Conservation (phyloP, 2,329 filamentous ascomycete species). For the Lasiodiplodia sp. region DNA sequence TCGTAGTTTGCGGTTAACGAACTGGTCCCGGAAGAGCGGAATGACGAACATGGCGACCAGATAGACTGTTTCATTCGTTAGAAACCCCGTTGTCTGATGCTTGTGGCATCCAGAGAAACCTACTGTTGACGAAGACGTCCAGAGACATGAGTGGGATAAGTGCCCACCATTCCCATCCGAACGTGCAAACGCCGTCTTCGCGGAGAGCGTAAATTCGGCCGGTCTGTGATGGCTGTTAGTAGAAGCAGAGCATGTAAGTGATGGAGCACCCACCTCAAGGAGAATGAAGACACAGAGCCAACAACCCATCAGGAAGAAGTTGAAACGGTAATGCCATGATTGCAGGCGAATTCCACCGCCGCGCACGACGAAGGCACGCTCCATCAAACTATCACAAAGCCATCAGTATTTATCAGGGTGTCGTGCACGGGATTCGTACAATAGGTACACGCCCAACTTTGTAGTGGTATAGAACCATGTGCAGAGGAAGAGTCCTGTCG, state of each 20-base stretch:
- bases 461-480: conserved; percentile 20
- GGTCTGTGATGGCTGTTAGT: background rate
- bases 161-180: conserved; percentile 18
- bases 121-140: conserved; percentile 16
- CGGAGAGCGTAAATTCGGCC: conserved; percentile 2
- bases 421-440: background rate
- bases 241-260: rapidly evolving
- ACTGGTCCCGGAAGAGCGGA: conserved; percentile 11
- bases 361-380: conserved; percentile 15
- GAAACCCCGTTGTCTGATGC: background rate
- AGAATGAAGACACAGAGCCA: conserved; percentile 9
- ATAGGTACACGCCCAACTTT: background rate
- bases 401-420: background rate
- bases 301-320: conserved; percentile 15
- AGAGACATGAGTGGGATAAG: conserved; percentile 19
- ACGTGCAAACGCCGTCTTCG: conserved; percentile 11
- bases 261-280: background rate
- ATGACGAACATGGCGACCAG: conserved; percentile 12
- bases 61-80: background rate
- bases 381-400: background rate
- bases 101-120: background rate
- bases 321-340: conserved; percentile 19
- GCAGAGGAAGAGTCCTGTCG: conserved; percentile 5
- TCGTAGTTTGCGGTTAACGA: background rate
- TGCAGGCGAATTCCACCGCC: conserved; percentile 1